Conservation (phyloP, 306 rosid species). For the Medicago ruthenica region DNA sequence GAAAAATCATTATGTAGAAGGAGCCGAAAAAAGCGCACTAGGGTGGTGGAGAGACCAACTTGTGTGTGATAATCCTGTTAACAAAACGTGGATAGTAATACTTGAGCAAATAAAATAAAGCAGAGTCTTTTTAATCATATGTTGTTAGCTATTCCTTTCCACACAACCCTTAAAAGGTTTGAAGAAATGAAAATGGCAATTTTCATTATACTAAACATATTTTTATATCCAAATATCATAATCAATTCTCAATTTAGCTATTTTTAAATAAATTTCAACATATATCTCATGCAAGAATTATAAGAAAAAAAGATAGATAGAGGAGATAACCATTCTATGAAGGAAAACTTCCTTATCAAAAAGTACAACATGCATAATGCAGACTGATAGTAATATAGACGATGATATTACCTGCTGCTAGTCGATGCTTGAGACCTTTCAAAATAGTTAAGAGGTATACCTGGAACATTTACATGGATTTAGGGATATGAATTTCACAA, state of each 20-base stretch:
- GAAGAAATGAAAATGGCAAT: not conserved
- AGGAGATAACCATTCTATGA: constrained; percentile 16
- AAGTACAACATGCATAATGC: constrained; percentile 33
- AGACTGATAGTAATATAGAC: constrained; percentile 26
- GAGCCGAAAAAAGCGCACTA: not conserved
- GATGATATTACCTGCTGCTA: constrained; percentile 83
- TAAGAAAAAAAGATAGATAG: constrained; percentile 13
- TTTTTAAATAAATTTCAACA: constrained; percentile 9
- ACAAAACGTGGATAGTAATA: constrained; percentile 4
- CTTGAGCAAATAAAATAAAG: constrained; percentile 31
- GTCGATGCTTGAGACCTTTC: constrained; percentile 92
- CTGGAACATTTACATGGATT: constrained; percentile 62
- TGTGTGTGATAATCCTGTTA: not conserved
- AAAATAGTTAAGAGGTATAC: constrained; percentile 86
- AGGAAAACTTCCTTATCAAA: constrained; percentile 22
- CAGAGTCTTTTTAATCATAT: constrained; percentile 8
- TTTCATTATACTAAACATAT: constrained; percentile 5
- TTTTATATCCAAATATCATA: constrained; percentile 28
- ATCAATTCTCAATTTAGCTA: constrained; percentile 1
- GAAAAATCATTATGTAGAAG: constrained; percentile 33
- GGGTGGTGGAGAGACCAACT: not conserved
- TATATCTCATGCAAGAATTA: constrained; percentile 20
- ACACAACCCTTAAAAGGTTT: constrained; percentile 18
- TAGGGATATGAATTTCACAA: constrained; percentile 47
- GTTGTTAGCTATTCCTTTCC: constrained; percentile 30